Base-by-base conservation (phyloP, 495 filamentous ascomycete species). In the Daldinia decipiens region DNA sequence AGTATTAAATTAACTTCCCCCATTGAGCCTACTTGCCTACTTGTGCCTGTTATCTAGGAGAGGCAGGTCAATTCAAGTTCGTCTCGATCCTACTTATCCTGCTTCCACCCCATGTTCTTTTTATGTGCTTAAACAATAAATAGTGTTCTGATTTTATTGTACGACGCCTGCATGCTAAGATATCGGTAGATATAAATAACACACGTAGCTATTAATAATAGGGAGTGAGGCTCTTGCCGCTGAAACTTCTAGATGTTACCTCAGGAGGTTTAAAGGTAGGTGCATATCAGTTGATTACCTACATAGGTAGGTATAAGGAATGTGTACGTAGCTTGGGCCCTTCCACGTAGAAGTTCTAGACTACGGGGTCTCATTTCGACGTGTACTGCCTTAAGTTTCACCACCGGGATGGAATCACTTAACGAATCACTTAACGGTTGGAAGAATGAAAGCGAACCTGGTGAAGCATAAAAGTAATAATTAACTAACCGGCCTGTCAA, bases 1-100 rank as follows among this genome's bases (percentile, higher is more conserved):
- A 57, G 47, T 57, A 52, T 65, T 69, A 59, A 64, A 69, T 69
- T 64, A 69, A 55, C 67, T 63, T 47, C 26, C 59, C 53, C 59
- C 43, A 58, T 63, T 64, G 21, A 64, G 59, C 54, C 54, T 59
- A 53, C 53, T 31, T 60, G 59, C 54, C 54, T 59, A 53, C 53
- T 31, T 60, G 24, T 15, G 54, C 21, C 11, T 32, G 32, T 50
- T 52, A 59, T 34, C 45, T 51, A 27, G 29, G 54, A 38, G 6
- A 52, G 38, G 53, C 54, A 62, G 52, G 52, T 69, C 51, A 51
- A 56, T 56, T 67, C 9, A 47, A 62, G 31, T 62, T 58, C 13
- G 51, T 53, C 26, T 59, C 29, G 21, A 56, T 72, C 39, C 67
- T 67, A 19, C 43, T 40, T 47, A 21, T 24, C 43, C 43, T 24